A percentile compares a stretch with the other conserved stretches of the same genome.
Conservation (phyloP, 257 asterid genomes). For the Scutellaria minor region DNA sequence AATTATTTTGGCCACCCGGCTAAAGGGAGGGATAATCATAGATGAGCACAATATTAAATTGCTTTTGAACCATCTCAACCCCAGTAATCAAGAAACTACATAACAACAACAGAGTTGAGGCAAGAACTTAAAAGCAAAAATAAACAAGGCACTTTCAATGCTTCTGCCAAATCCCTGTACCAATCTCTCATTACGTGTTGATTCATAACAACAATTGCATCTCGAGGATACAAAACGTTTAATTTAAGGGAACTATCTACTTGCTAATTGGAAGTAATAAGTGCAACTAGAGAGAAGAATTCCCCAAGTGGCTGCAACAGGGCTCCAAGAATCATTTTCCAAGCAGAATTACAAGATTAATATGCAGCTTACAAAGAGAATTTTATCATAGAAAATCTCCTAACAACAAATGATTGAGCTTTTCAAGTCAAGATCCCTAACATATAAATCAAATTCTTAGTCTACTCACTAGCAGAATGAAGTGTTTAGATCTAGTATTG, state of each 20-base stretch:
- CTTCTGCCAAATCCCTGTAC: too few species aligned
- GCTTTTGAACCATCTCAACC: neutral
- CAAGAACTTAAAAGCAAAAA: too few species aligned
- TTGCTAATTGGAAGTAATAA: too few species aligned
- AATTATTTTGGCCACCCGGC: neutral
- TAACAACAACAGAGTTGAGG: neutral
- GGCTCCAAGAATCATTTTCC: too few species aligned
- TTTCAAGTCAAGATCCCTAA: neutral
- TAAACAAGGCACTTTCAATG: too few species aligned
- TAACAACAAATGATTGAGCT: neutral
- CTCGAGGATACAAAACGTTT: too few species aligned
- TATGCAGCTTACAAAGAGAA: neutral
- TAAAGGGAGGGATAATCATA: neutral
- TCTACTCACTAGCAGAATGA: conserved; percentile 21
- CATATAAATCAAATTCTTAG: neutral
- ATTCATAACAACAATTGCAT: too few species aligned
- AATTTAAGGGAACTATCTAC: too few species aligned
- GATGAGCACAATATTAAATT: neutral
- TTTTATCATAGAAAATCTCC: neutral
- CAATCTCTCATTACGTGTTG: too few species aligned
- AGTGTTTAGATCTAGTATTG: conserved; percentile 21
- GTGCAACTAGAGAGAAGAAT: too few species aligned
- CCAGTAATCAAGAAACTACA: neutral
- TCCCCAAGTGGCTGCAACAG: too few species aligned
- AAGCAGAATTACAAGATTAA: neutral